Conservation (phyloP, 768 basidiomycete species). For the Suillus tomentosus region DNA sequence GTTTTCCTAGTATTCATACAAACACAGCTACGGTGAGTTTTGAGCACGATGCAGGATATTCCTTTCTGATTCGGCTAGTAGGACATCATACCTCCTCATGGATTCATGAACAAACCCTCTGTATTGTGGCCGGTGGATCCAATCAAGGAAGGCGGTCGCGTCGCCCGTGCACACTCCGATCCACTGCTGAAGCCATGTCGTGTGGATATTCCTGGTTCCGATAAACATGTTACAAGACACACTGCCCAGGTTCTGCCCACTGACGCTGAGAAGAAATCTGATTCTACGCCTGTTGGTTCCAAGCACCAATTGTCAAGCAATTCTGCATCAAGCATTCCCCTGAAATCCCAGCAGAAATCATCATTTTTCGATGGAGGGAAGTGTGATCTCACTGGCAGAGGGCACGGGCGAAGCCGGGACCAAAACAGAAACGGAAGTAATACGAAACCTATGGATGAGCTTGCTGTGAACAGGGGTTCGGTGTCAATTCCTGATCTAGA, state of each 20-base stretch:
- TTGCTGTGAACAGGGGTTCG: not conserved
- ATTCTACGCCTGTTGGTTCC: constrained; percentile 14
- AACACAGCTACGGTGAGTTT: constrained; percentile 60
- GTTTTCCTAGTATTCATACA: constrained; percentile 72
- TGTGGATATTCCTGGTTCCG: constrained; percentile 47
- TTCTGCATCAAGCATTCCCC: not conserved
- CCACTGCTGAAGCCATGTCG: constrained; percentile 52
- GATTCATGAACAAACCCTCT: constrained; percentile 62
- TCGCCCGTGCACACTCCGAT: constrained; percentile 39
- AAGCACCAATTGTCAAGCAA: not conserved
- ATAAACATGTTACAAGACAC: constrained; percentile 28
- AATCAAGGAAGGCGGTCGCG: constrained; percentile 36
- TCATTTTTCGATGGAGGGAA: constrained; percentile 14
- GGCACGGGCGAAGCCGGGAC: not conserved
- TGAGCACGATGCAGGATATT: not conserved
- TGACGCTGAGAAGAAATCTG: constrained; percentile 19
- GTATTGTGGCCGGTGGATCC: constrained; percentile 57
- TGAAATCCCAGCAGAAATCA: constrained; percentile 37
- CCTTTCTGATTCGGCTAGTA: constrained; percentile 24
- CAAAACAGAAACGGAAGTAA: not conserved
- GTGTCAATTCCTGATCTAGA: constrained; percentile 9
- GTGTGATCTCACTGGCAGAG: not conserved
- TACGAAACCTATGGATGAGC: not conserved
- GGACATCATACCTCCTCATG: constrained; percentile 70
- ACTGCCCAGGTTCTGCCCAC: not conserved